phyloP scores from a whole-genome alignment of 2,329 filamentous ascomycete genomes.

The Colletotrichum nymphaeae region DNA sequence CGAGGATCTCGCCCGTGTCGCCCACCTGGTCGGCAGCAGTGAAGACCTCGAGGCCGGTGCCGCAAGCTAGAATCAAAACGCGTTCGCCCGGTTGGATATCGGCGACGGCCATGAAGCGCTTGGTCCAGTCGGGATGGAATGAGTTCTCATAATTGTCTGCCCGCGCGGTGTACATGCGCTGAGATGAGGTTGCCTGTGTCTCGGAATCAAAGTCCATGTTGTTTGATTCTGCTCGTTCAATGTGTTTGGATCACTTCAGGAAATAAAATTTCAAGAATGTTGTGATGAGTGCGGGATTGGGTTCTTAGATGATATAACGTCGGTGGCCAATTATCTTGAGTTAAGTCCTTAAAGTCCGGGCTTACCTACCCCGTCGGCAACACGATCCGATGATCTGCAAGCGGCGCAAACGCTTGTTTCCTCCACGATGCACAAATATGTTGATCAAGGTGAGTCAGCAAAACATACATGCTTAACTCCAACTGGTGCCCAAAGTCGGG shows the following conservation, averaged over 20 bases:
- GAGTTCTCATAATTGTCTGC: constrained; percentile 46
- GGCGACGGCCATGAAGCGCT: constrained; percentile 43
- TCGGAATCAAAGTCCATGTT: constrained; percentile 34
- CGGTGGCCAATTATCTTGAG: neutral
- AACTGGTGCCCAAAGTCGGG: neutral
- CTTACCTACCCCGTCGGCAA: neutral
- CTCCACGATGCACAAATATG: neutral
- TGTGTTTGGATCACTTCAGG: neutral
- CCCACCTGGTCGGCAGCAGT: constrained; percentile 43
- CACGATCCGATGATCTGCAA: constrained; percentile 2
- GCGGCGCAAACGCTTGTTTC: neutral
- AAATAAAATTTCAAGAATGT: neutral
- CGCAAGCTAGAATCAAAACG: constrained; percentile 47
- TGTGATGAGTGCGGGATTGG: neutral
- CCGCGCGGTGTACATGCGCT: constrained; percentile 46
- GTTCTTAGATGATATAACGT: neutral
- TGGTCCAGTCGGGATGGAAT: constrained; percentile 47
- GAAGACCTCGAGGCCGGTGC: constrained; percentile 47
- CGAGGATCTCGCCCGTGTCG: constrained; percentile 42
- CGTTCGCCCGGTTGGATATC: constrained; percentile 40
- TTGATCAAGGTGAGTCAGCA: neutral
- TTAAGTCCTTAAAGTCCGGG: neutral
- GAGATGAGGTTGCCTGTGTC: constrained; percentile 38
- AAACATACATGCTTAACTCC: neutral
- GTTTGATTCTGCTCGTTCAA: too few relatives aligned